phyloP scores from a whole-genome alignment of 352 stramenopile genomes.

The Globisporangium mamillatum region DNA sequence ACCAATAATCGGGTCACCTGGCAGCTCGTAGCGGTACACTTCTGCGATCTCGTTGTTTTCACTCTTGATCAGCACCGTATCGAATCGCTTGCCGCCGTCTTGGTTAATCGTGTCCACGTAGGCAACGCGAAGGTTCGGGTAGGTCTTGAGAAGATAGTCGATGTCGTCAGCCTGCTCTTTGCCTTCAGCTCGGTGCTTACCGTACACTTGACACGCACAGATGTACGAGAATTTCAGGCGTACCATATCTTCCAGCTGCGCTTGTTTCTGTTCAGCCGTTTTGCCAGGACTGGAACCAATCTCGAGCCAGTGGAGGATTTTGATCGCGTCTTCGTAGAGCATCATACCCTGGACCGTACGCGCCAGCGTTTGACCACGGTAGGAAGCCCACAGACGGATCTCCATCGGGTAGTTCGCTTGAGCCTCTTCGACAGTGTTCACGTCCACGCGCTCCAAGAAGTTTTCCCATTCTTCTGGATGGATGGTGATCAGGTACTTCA shows the following conservation, averaged over 20 bases:
- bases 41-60: conserved; percentile 65
- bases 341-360: conserved; percentile 82
- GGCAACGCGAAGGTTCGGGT: conserved; percentile 76
- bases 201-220: conserved; percentile 82
- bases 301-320: conserved; percentile 80
- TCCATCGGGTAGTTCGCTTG: conserved; percentile 62
- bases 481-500: conserved; percentile 80
- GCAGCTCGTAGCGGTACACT: conserved; percentile 75
- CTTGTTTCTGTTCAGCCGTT: conserved; percentile 67
- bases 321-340: conserved; percentile 81
- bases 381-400: conserved; percentile 75
- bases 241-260: conserved; percentile 77
- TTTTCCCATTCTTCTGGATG: conserved; percentile 79
- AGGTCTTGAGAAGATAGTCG: conserved; percentile 69
- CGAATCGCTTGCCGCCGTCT: conserved; percentile 36
- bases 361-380: conserved; percentile 70
- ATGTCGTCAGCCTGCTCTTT: conserved; percentile 73
- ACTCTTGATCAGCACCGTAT: conserved; percentile 70
- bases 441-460: conserved; percentile 73
- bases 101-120: conserved; percentile 74
- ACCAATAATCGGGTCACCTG: conserved; percentile 75
- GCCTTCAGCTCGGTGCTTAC: conserved; percentile 66
- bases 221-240: conserved; percentile 84
- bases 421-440: conserved; percentile 59
- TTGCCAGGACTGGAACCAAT: conserved; percentile 68